A percentile compares a stretch with the other conserved stretches of the same genome.
Conservation (phyloP, 2,329 filamentous ascomycete genomes). For the Colletotrichum phormii region DNA sequence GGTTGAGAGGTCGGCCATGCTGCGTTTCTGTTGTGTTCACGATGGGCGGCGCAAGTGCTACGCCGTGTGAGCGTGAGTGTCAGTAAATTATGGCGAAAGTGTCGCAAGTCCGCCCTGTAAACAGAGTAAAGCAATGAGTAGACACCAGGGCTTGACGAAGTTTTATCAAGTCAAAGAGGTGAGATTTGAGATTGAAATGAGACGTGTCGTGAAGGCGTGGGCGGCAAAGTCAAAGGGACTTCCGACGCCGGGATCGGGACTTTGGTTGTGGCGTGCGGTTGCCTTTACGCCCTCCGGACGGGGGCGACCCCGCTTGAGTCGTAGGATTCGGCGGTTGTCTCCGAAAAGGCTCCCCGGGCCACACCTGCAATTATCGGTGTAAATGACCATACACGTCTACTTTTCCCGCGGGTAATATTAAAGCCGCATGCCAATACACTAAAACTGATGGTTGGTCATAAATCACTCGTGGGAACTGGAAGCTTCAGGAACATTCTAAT, state of each 20-base stretch:
- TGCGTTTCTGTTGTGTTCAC: background rate
- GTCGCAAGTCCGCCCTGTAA: background rate
- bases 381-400: background rate
- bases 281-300: slow-evolving; percentile 24
- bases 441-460: background rate
- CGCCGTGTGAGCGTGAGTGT: background rate
- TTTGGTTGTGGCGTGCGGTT: background rate
- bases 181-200: slow-evolving; percentile 39
- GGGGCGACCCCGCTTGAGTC: slow-evolving; percentile 12
- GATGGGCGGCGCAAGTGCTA: background rate
- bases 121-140: background rate
- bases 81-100: too few relatives aligned
- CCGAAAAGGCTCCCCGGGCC: background rate
- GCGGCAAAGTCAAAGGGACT: slow-evolving; percentile 13
- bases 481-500: background rate
- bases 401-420: background rate
- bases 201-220: slow-evolving; percentile 25
- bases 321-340: background rate
- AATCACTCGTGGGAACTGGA: background rate
- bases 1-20: slow-evolving; percentile 66
- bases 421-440: background rate
- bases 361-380: background rate
- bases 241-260: slow-evolving; percentile 1
- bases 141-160: background rate
- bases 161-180: background rate